phyloP scores from a whole-genome alignment of 2,329 filamentous ascomycete species.

The Calonectria naviculata region DNA sequence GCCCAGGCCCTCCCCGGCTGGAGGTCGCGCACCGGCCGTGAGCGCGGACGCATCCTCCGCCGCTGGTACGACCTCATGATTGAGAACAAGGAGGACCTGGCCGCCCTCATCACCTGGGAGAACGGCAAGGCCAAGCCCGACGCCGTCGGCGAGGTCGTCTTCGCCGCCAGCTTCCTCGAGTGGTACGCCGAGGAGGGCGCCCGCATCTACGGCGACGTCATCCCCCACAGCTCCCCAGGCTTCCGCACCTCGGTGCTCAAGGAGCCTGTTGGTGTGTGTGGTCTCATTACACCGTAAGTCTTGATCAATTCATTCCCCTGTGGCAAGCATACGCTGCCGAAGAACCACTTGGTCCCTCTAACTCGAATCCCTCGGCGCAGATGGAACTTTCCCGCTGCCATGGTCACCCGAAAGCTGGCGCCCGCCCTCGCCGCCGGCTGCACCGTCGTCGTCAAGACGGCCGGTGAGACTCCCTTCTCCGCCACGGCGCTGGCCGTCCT shows the following conservation, averaged over 20 bases:
- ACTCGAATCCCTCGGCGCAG: slow-evolving; percentile 60
- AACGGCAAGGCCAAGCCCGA: slow-evolving; percentile 74
- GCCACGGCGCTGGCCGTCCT: slow-evolving; percentile 76
- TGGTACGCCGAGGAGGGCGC: slow-evolving; percentile 71
- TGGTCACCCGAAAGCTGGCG: slow-evolving; percentile 58
- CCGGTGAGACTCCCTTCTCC: slow-evolving; percentile 78
- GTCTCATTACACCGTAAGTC: slow-evolving; percentile 62
- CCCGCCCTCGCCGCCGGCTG: slow-evolving; percentile 76
- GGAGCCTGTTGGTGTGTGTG: slow-evolving; percentile 27
- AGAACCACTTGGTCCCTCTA: background rate
- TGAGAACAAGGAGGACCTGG: slow-evolving; percentile 72
- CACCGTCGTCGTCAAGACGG: slow-evolving; percentile 78
- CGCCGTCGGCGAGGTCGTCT: slow-evolving; percentile 64
- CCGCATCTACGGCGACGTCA: slow-evolving; percentile 66
- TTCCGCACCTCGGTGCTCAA: slow-evolving; percentile 54
- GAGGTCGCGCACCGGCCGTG: slow-evolving; percentile 65
- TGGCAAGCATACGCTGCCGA: background rate
- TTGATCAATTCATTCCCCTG: background rate
- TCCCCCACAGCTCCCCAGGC: slow-evolving; percentile 64
- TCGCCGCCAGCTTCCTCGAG: slow-evolving; percentile 66
- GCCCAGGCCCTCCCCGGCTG: slow-evolving; percentile 69
- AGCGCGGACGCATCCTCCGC: slow-evolving; percentile 66
- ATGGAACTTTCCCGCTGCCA: slow-evolving; percentile 72
- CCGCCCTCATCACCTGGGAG: slow-evolving; percentile 74
- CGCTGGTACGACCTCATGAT: slow-evolving; percentile 72